Percentiles rank a stretch among this genome's conserved stretches.
phyloP scores from a whole-genome alignment of 768 basidiomycete genomes.

The Rhodosporidiobolus odoratus region DNA sequence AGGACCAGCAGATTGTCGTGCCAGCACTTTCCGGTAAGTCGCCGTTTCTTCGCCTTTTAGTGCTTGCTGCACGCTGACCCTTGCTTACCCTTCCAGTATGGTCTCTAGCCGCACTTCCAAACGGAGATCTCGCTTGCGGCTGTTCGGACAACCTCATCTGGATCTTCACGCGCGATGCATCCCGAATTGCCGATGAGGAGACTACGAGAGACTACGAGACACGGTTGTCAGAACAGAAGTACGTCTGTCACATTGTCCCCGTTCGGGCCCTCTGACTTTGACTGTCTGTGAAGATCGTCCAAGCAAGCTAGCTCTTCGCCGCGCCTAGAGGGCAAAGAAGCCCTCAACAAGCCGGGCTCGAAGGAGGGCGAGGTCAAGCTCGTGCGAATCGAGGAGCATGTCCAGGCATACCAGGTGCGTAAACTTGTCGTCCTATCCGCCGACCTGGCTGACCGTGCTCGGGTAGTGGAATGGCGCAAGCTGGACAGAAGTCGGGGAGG shows the following conservation, averaged over 20 bases:
- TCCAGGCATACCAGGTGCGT: constrained; percentile 82
- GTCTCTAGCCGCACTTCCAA: constrained; percentile 74
- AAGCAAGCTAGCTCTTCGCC: constrained; percentile 70
- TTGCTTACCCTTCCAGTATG: constrained; percentile 56
- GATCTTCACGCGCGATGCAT: constrained; percentile 67
- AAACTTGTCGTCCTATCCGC: not conserved
- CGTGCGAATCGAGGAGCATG: constrained; percentile 63
- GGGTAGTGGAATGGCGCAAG: constrained; percentile 75
- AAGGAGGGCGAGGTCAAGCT: constrained; percentile 89
- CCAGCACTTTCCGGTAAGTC: constrained; percentile 68
- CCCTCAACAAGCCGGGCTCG: constrained; percentile 55
- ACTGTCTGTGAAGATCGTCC: constrained; percentile 49
- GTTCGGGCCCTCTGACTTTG: not conserved
- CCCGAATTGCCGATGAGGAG: constrained; percentile 64
- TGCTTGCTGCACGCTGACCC: not conserved
- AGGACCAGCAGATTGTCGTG: constrained; percentile 77
- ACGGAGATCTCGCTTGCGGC: constrained; percentile 81
- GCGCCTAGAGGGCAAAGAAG: constrained; percentile 59
- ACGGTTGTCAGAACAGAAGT: too few relatives aligned
- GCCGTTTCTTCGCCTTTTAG: not conserved
- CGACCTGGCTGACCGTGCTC: constrained; percentile 26
- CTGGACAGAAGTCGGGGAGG: constrained; percentile 93
- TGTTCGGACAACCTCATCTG: constrained; percentile 80
- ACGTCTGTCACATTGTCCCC: too few relatives aligned
- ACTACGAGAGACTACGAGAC: constrained; percentile 55